Conservation (phyloP, 352 stramenopile species). For the Pythium sukuiense region DNA sequence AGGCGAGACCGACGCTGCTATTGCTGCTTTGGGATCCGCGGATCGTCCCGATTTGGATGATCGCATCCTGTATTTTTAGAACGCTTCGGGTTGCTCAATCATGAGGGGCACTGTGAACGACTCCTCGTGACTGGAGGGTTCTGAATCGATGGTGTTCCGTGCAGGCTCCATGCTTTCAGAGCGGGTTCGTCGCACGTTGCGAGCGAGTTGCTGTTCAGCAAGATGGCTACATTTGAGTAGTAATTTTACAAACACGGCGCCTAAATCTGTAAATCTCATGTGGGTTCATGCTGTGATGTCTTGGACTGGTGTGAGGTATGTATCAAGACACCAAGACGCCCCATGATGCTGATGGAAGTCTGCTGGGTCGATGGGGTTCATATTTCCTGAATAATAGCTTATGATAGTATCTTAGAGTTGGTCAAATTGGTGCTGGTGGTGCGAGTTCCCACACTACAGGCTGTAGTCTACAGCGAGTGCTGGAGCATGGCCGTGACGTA, state of each 20-base stretch:
- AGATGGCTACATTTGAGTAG: neutral
- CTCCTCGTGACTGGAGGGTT: neutral
- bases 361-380: neutral
- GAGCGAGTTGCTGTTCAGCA: neutral
- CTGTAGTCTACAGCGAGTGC: constrained; percentile 29
- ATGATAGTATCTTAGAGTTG: neutral
- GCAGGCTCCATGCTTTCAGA: neutral
- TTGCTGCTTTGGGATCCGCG: neutral
- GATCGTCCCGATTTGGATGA: constrained; percentile 5
- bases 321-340: too few relatives aligned
- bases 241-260: neutral
- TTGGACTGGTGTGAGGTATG: too few relatives aligned
- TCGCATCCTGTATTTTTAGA: neutral
- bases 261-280: neutral
- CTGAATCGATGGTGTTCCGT: constrained; percentile 1
- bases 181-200: constrained; percentile 3
- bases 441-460: too few relatives aligned
- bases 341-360: too few relatives aligned
- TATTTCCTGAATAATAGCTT: constrained; percentile 3
- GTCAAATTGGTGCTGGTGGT: too few relatives aligned
- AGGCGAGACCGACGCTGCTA: too few relatives aligned
- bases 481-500: constrained; percentile 79
- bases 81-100: neutral
- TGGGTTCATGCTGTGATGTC: too few relatives aligned
- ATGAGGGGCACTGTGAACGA: neutral